A percentile compares a stretch with the other conserved stretches of the same genome.
These are phyloP conservation scores for Zanthoxylum bungeanum DNA, from an alignment of 345 rosid species.

Conservation along the genomic window DNA sequence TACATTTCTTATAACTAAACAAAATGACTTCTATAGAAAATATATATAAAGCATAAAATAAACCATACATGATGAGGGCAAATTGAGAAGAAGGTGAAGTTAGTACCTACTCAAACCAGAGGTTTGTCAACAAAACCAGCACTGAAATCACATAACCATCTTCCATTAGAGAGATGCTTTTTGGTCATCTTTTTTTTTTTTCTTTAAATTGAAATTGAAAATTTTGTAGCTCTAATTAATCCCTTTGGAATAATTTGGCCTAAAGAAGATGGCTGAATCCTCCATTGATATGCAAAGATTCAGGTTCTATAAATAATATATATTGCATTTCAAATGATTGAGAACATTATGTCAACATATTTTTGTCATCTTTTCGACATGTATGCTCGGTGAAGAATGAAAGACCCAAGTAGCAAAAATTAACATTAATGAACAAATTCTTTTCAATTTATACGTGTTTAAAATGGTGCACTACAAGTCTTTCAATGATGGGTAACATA, in stretches of 20 bases:
- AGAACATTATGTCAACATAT: constrained; percentile 28
- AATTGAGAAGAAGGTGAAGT: background rate
- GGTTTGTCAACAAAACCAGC: background rate
- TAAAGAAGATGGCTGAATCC: background rate
- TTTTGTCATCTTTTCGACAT: constrained; percentile 16
- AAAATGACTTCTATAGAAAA: background rate
- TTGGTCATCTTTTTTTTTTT: background rate
- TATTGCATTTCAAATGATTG: background rate
- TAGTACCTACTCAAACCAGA: background rate
- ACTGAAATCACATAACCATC: constrained; percentile 9
- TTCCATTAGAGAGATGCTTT: constrained; percentile 11
- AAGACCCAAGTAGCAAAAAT: background rate
- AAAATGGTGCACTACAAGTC: no score
- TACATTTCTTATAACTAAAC: background rate
- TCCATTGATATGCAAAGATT: background rate
- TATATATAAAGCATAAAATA: no score
- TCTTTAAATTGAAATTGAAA: background rate
- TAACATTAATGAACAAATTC: no score
- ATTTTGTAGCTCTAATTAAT: background rate
- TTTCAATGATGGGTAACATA: no score
- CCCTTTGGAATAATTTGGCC: background rate
- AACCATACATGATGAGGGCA: background rate
- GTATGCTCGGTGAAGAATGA: background rate
- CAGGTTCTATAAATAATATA: background rate
- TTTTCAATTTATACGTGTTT: no score